These are phyloP conservation scores for Curvularia eragrostidis DNA, from an alignment of 2,329 filamentous ascomycete species.

Conservation along the genomic window DNA sequence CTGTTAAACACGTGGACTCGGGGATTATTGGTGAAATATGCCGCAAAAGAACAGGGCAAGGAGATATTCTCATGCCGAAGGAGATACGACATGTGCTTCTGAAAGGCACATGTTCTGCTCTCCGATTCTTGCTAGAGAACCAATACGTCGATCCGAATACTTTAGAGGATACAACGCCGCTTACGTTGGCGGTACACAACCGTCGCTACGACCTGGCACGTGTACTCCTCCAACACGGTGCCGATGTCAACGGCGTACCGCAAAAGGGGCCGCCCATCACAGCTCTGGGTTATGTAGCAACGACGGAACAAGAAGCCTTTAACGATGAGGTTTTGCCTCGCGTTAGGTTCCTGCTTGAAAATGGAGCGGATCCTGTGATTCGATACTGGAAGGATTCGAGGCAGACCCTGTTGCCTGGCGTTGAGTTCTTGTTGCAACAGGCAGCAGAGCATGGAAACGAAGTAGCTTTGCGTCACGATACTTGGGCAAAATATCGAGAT, in stretches of 20 bases:
- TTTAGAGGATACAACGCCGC: background rate
- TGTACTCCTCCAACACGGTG: background rate
- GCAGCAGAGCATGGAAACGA: background rate
- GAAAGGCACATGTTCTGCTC: background rate
- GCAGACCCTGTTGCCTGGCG: background rate
- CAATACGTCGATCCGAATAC: background rate
- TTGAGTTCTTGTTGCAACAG: background rate
- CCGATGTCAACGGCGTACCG: background rate
- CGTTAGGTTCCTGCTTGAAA: conserved; percentile 1
- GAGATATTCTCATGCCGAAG: background rate
- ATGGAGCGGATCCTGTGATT: conserved; percentile 4
- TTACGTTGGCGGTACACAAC: background rate
- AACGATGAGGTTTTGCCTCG: background rate
- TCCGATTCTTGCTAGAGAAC: background rate
- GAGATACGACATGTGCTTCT: background rate
- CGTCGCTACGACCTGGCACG: background rate
- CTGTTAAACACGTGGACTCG: background rate
- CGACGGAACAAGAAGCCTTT: background rate
- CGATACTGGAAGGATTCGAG: background rate
- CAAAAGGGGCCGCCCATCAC: background rate
- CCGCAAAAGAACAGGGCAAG: background rate
- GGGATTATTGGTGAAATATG: background rate
- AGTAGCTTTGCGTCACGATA: background rate
- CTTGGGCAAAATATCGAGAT: background rate
- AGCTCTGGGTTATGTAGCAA: conserved; percentile 3